Conservation (phyloP, 2,329 filamentous ascomycete species). For the Colletotrichum tropicicola region DNA sequence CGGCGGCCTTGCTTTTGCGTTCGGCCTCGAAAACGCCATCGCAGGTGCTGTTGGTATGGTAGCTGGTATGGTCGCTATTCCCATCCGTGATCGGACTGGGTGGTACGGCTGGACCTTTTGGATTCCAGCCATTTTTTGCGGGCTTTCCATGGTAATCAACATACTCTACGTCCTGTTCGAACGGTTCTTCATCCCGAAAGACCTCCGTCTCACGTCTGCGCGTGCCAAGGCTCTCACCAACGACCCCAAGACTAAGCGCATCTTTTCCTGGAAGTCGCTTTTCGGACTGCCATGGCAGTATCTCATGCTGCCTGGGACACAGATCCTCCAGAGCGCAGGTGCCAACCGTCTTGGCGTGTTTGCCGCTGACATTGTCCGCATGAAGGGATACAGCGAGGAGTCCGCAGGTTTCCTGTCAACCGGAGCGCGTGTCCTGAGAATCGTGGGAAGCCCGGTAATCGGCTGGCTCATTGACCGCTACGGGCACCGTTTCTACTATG, state of each 20-base stretch:
- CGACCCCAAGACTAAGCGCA: background rate
- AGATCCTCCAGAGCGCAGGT: conserved; percentile 33
- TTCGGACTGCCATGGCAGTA: conserved; percentile 33
- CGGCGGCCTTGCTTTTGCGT: conserved; percentile 34
- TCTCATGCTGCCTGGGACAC: conserved; percentile 34
- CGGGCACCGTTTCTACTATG: conserved; percentile 32
- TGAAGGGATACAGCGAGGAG: conserved; percentile 35
- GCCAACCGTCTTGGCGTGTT: conserved; percentile 31
- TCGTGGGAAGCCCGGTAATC: conserved; percentile 24
- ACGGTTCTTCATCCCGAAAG: conserved; percentile 23
- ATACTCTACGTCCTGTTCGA: conserved; percentile 34
- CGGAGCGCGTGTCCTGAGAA: conserved; percentile 15
- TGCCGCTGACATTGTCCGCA: conserved; percentile 34
- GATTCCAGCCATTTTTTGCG: conserved; percentile 34
- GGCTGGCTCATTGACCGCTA: conserved; percentile 32
- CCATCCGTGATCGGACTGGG: conserved; percentile 33
- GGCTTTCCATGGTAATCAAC: conserved; percentile 30
- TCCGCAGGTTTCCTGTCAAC: conserved; percentile 33
- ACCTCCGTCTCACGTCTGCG: conserved; percentile 23
- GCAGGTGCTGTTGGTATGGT: conserved; percentile 34
- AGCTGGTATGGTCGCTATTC: conserved; percentile 35
- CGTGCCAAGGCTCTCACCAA: conserved; percentile 26
- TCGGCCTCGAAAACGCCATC: conserved; percentile 35
- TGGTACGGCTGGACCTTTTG: conserved; percentile 38
- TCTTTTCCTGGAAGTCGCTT: conserved; percentile 32